Evolutionary conservation across 139 green algal genomes (phyloP), one percentile per base, ranked within the genome.

Genomic region (Monoraphidium neglectum): DNA sequence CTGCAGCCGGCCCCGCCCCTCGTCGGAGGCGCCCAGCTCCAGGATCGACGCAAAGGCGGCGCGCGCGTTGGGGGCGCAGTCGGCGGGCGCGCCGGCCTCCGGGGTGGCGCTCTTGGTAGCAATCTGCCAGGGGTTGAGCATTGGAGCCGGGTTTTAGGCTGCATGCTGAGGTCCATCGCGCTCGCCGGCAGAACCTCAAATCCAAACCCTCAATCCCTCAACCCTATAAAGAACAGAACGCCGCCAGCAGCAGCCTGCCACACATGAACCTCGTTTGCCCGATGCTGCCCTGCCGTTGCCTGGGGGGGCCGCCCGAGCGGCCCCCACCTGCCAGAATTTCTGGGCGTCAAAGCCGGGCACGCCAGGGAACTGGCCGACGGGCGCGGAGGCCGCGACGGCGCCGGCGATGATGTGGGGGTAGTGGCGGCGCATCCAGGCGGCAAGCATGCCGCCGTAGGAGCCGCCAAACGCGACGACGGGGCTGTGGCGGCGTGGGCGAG

Each of bases 371-470:
- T 77, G 65, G 0, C 47, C 75, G 54, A 97, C 85, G n/a, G 93
- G 93, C 1, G 93, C 92, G 32, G 85, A 93, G 12, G 87, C 85
- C 2, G 92, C 91, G 5, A 97, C 82, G 18, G 91, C 92, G 1
- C 92, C 68, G 37, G 77, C 33, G 84, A 82, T 82, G 21, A 93
- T 64, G 62, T 91, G 72, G 0, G 93, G 93, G 76, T 96, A 97
- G 74, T 92, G 92, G 13, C 91, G 43, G 5, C 93, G 81, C 51
- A 95, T 84, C 90, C 89, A 97, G 16, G 89, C 85, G 1, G 90
- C 87, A n/a, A 97, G 83, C 93, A 97, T 95, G 68, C 91, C 93
- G 5, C 91, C 93, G 70, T 97, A 97, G 4, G 74, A 89, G 32
- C 92, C 93, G 2, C 93, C 92, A 80, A 97, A 97, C 1, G 78